Conservation (phyloP, 805 yeast species). For the Schizosaccharomyces pombe region DNA sequence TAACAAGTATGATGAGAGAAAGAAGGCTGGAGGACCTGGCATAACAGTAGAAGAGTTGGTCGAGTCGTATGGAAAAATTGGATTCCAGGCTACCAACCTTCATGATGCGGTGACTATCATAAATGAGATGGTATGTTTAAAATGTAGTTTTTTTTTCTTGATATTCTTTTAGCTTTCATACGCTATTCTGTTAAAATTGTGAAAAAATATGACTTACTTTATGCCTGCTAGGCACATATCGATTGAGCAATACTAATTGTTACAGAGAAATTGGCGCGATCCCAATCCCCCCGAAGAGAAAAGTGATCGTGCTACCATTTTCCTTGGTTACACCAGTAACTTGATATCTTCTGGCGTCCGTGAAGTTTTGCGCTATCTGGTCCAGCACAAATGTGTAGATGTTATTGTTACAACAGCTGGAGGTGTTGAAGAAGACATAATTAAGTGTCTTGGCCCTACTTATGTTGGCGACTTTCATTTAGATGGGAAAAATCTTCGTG, state of each 20-base stretch:
- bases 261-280: neutral
- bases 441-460: constrained; percentile 91
- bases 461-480: constrained; percentile 76
- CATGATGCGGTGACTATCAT: constrained; percentile 81
- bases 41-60: constrained; percentile 61
- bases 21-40: constrained; percentile 6
- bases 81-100: constrained; percentile 80
- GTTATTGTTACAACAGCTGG: constrained; percentile 96
- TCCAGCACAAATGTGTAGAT: constrained; percentile 80
- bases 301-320: constrained; percentile 52
- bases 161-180: neutral
- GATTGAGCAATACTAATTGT: too few relatives aligned
- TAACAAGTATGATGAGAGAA: neutral
- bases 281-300: constrained; percentile 1
- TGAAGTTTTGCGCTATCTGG: constrained; percentile 70
- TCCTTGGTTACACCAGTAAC: constrained; percentile 90
- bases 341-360: constrained; percentile 85
- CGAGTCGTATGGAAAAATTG: constrained; percentile 76
- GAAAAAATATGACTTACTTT: constrained; percentile 41
- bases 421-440: constrained; percentile 91
- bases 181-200: constrained; percentile 17
- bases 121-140: constrained; percentile 92
- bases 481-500: constrained; percentile 63
- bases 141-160: constrained; percentile 19
- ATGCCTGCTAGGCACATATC: constrained; percentile 20